Base-by-base conservation (phyloP, 176 grass and related monocot genomes). In the Stipa capillata region DNA sequence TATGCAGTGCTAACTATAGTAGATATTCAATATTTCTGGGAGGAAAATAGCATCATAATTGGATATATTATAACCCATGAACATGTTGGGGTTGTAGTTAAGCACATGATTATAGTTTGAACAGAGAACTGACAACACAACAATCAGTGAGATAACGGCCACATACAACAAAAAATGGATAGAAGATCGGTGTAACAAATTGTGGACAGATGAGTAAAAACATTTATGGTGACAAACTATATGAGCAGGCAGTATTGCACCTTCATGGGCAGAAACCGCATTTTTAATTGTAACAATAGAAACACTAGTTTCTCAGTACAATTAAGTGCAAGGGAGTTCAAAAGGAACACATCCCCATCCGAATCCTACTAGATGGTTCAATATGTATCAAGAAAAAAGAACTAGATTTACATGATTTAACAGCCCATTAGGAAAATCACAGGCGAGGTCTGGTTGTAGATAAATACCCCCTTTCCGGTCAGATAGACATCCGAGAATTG, bases 371-470 rank as follows among this genome's bases (percentile, higher is more conserved):
- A 67, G 4, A 60, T 47, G 77, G 51, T 69, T 61, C 41, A 21
- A 18, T 61, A 75, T 43, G 61, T 29, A 60, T 33, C 59, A 7
- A n/a, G 20, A 42, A 23, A 53, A 87, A 65, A 52, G 20, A 76
- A 55, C 12, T 70, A n/a, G 24, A 85, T 89, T 51, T 81, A 85
- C 77, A 80, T 81, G 27, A 51, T 75, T 47, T 81, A 11, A 47
- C 63, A 85, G 57, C 8, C 55, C 31, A 55, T 15, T 15, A 76
- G 37, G 40, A 28, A 34, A 31, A 68, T 61, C 56, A 29, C 65
- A 37, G 23, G 27, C 0, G 1, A 73, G 29, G 17, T 29, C 58
- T 3, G 14, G 41, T 50, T 68, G n/a, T 42, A 43, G 60, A 68
- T 40, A 24, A 69, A 59, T 16, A 65, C 37, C 12, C 60, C n/a